A percentile compares a stretch with the other conserved stretches of the same genome.
phyloP scores from a whole-genome alignment of 1,139 yeast species.

The Kurtzmaniella natalensis region DNA sequence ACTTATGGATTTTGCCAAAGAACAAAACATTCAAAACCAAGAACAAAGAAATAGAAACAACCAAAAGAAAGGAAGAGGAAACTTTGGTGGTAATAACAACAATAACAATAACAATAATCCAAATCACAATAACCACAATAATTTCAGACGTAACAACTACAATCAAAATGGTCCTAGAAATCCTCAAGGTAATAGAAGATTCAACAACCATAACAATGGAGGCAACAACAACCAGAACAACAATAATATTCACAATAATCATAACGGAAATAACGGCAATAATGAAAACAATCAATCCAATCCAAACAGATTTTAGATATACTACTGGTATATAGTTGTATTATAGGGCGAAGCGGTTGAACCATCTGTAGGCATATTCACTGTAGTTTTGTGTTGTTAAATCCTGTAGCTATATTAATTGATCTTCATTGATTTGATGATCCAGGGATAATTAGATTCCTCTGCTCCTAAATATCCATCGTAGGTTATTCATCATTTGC shows the following conservation, averaged over 20 bases:
- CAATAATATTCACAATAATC: constrained; percentile 10
- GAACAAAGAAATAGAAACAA: constrained; percentile 49
- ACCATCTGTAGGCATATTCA: no score
- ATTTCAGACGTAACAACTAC: constrained; percentile 7
- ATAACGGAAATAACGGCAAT: constrained; percentile 6
- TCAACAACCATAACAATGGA: constrained; percentile 7
- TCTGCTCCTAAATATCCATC: no score
- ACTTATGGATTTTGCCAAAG: constrained; percentile 79
- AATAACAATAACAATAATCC: constrained; percentile 9
- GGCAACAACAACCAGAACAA: constrained; percentile 10
- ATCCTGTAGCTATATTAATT: no score
- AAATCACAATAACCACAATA: constrained; percentile 9
- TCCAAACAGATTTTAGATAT: constrained; percentile 2
- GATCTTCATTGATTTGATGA: no score
- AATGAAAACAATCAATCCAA: constrained; percentile 9
- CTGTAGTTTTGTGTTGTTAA: no score
- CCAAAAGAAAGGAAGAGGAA: constrained; percentile 35
- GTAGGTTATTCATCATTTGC: no score
- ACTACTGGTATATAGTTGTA: constrained; percentile 3
- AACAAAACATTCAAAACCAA: constrained; percentile 53
- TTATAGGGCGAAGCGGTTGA: constrained; percentile 4
- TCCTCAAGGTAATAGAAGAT: constrained; percentile 7
- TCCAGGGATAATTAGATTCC: no score
- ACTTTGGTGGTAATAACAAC: constrained; percentile 15
- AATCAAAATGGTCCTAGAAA: constrained; percentile 9